Conservation (phyloP, 1,284 basidiomycete species). For the Inonotus obliquus region DNA sequence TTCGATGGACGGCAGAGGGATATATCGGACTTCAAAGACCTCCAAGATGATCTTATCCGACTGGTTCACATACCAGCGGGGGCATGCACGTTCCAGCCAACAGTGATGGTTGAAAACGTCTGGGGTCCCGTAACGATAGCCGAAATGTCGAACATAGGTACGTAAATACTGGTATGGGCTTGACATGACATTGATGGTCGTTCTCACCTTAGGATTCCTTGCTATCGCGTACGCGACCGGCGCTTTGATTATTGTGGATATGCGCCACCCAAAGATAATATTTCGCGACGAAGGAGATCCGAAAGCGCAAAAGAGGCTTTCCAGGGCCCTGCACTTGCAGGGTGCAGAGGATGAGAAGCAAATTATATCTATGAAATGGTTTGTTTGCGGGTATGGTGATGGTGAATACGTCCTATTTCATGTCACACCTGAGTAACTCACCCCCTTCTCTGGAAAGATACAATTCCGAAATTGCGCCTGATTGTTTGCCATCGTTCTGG, state of each 20-base stretch:
- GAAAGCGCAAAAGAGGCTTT: constrained; percentile 29
- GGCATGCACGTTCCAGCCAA: constrained; percentile 52
- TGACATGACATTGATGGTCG: not conserved
- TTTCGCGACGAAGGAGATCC: constrained; percentile 36
- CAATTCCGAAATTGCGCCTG: constrained; percentile 51
- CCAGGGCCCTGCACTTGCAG: constrained; percentile 27
- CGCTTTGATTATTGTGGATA: constrained; percentile 59
- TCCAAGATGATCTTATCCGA: constrained; percentile 43
- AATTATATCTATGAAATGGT: constrained; percentile 60
- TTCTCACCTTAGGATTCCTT: constrained; percentile 55
- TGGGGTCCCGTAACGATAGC: constrained; percentile 48
- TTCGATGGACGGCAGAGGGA: constrained; percentile 35
- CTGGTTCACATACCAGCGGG: constrained; percentile 40
- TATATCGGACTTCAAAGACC: constrained; percentile 22
- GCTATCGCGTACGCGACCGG: constrained; percentile 63
- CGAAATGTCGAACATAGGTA: constrained; percentile 68
- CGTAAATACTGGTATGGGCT: not conserved
- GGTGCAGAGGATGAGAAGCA: constrained; percentile 35
- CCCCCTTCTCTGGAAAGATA: constrained; percentile 35
- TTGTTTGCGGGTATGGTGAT: constrained; percentile 49
- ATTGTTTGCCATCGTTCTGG: constrained; percentile 61
- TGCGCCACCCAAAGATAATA: constrained; percentile 67
- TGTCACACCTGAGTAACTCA: not conserved
- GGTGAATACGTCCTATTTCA: constrained; percentile 32
- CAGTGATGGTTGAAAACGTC: constrained; percentile 51